A percentile compares a stretch with the other conserved stretches of the same genome.
Conservation (phyloP, 176 grass and related monocot genomes). For the Themeda triandra region DNA sequence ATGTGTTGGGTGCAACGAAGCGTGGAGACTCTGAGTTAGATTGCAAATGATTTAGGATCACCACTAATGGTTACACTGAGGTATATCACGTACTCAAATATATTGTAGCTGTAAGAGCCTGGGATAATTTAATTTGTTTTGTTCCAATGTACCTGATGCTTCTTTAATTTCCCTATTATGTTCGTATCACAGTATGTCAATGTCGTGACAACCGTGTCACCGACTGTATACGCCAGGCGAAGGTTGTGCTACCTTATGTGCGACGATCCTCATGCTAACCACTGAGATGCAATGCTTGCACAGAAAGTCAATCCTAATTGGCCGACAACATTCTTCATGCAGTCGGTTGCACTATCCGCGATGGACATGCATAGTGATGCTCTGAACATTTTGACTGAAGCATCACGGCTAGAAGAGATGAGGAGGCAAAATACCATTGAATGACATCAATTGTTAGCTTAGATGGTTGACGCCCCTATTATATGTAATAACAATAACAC, state of each 20-base stretch:
- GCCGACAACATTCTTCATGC: too few relatives aligned
- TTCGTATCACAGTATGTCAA: conserved; percentile 60
- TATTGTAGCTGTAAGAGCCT: not conserved
- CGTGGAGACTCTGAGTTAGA: conserved; percentile 76
- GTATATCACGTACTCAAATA: too few relatives aligned
- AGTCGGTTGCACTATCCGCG: conserved; percentile 70
- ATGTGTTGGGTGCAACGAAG: conserved; percentile 83
- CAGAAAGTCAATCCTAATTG: conserved; percentile 73
- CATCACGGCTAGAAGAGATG: conserved; percentile 72
- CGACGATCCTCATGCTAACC: conserved; percentile 73
- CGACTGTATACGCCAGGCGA: conserved; percentile 73
- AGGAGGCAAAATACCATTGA: conserved; percentile 63
- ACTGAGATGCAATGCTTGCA: conserved; percentile 89
- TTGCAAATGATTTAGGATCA: conserved; percentile 70
- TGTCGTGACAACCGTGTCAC: conserved; percentile 80
- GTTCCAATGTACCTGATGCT: not conserved
- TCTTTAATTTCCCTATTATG: conserved; percentile 8
- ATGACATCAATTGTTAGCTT: not conserved
- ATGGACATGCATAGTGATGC: conserved; percentile 88
- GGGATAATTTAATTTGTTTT: too few relatives aligned
- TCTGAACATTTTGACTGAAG: conserved; percentile 75
- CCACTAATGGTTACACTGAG: too few relatives aligned
- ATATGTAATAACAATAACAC: too few relatives aligned
- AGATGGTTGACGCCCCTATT: too few relatives aligned
- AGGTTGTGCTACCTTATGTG: conserved; percentile 93